Conservation (phyloP, 495 filamentous ascomycete species). For the Aspergillus baeticus region DNA sequence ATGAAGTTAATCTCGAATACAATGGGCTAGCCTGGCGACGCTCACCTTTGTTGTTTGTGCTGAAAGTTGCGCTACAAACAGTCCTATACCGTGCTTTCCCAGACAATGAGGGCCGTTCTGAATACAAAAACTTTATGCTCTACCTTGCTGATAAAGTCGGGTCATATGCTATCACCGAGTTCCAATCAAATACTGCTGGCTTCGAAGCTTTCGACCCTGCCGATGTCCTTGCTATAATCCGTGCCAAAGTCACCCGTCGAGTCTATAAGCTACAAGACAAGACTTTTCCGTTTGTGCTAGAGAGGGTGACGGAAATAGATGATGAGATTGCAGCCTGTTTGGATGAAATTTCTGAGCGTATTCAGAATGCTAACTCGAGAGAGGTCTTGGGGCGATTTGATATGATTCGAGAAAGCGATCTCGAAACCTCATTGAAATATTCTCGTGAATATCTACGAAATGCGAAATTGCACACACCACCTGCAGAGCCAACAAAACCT, state of each 20-base stretch:
- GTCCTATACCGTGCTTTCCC: slow-evolving; percentile 52
- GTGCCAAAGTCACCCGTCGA: slow-evolving; percentile 45
- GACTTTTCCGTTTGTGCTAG: slow-evolving; percentile 9
- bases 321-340: slow-evolving; percentile 1
- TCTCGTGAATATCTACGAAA: slow-evolving; percentile 6
- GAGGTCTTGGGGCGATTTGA: neutral
- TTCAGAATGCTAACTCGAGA: neutral
- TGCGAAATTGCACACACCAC: neutral
- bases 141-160: slow-evolving; percentile 32
- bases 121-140: slow-evolving; percentile 56
- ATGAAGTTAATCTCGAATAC: slow-evolving; percentile 18
- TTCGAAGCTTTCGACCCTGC: slow-evolving; percentile 16
- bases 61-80: slow-evolving; percentile 18
- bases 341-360: neutral
- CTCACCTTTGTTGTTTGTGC: slow-evolving; percentile 21
- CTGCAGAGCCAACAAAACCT: neutral
- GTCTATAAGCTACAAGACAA: slow-evolving; percentile 38
- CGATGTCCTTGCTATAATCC: slow-evolving; percentile 41
- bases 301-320: neutral
- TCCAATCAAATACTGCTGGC: no score
- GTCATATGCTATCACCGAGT: slow-evolving; percentile 32
- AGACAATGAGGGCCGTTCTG: slow-evolving; percentile 12
- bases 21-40: slow-evolving; percentile 18
- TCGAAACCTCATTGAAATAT: slow-evolving; percentile 14
- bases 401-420: slow-evolving; percentile 5